These are phyloP conservation scores for Candida gigantensis DNA, from an alignment of 1,139 yeast genomes.

Conservation along the genomic window DNA sequence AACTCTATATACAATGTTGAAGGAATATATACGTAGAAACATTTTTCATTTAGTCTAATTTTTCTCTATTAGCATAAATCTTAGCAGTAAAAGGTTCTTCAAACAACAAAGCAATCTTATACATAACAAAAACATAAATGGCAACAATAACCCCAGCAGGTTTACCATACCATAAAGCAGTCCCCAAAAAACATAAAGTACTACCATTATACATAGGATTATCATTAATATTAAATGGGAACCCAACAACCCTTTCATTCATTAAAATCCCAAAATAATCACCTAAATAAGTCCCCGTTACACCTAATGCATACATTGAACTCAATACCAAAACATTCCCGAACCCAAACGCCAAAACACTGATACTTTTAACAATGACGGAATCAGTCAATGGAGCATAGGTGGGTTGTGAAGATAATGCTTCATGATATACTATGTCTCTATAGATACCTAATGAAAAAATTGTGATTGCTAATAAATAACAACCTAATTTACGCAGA, in stretches of 20 bases:
- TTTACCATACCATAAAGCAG: conserved; percentile 84
- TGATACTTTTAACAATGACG: conserved; percentile 34
- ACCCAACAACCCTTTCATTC: conserved; percentile 86
- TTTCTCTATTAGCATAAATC: conserved; percentile 58
- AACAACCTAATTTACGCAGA: conserved; percentile 70
- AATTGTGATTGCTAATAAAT: conserved; percentile 75
- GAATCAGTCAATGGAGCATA: conserved; percentile 51
- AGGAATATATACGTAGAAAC: neutral
- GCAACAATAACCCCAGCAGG: conserved; percentile 84
- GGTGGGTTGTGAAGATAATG: conserved; percentile 50
- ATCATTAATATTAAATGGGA: conserved; percentile 87
- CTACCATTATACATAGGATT: conserved; percentile 98
- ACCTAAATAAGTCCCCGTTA: conserved; percentile 95
- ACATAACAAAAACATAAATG: conserved; percentile 75
- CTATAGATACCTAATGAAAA: conserved; percentile 82
- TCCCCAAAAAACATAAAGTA: conserved; percentile 83
- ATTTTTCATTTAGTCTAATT: conserved; percentile 8
- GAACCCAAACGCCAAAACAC: conserved; percentile 46
- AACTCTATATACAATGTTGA: neutral
- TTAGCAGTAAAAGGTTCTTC: conserved; percentile 96
- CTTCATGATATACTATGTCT: conserved; percentile 73
- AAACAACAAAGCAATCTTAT: conserved; percentile 75
- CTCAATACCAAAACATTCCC: conserved; percentile 81
- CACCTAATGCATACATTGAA: conserved; percentile 93
- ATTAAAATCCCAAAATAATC: conserved; percentile 96